Evolutionary conservation across 805 yeast species (phyloP), one percentile per base, ranked within the genome.

Genomic region (Hanseniaspora hatyaiensis): DNA sequence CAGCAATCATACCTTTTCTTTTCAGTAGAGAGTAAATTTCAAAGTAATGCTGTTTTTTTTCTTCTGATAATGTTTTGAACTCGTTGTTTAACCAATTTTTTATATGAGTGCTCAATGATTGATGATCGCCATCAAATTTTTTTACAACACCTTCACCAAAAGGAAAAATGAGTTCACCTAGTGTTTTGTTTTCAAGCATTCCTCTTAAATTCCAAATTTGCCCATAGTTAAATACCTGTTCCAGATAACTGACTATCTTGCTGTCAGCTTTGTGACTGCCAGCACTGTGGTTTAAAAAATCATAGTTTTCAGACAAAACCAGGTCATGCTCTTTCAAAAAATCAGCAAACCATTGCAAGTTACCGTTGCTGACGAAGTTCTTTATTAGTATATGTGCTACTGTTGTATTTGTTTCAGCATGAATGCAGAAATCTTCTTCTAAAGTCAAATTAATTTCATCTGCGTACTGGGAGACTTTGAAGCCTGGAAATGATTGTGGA

Each of bases 1-100:
- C 48, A 13, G 48, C 48, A 23, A 44, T 44, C 48, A 44, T 44
- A 8, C 48, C 48, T 30, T 44, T 44, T 36, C 48, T 39, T 31
- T 44, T 44, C 28, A 44, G 16, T 11, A 44, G 15, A 8, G 28
- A 11, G 24, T 44, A 44, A 8, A 44, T 36, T 11, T 44, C 48
- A 16, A 26, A 26, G 20, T 6, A 31, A 4, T 31, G 19, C 8
- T 31, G 39, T 24, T 44, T 39, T 38, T 39, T 44, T 3, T 18
- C 24, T 1, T 22, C 32, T 16, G 23, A 19, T 12, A 44, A 20
- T 11, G 22, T 12, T 13, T 9, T 31, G 18, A 44, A 44, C 2
- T 8, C 13, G 3, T 29, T n/a, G 2, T 30, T n/a, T 6, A 20
- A 23, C 48, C 48, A 44, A n/a, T 3, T 4, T 15, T 2, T 26